Evolutionary conservation across 2,329 filamentous ascomycete genomes (phyloP).

Genomic region (Fusarium sublunatum): DNA sequence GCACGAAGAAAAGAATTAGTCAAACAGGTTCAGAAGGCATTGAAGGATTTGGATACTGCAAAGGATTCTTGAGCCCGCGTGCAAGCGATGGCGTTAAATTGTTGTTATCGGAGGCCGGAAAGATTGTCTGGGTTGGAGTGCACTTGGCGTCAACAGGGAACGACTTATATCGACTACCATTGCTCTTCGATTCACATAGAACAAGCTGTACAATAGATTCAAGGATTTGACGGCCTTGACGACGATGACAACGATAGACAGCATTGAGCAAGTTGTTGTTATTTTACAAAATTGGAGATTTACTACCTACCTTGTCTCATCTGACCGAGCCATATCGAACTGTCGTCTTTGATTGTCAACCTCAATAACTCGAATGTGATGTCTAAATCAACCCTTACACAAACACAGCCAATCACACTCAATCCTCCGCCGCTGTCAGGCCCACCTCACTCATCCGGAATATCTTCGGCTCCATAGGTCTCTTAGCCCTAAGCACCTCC

Average conservation of each 20-base stretch:
- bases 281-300: constrained; percentile 13
- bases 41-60: constrained; percentile 71
- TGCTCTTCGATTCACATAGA: constrained; percentile 39
- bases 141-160: constrained; percentile 39
- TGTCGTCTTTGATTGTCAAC: not conserved
- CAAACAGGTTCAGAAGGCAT: constrained; percentile 73
- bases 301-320: not conserved
- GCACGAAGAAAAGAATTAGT: constrained; percentile 77
- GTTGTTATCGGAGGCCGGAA: constrained; percentile 18
- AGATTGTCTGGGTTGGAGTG: constrained; percentile 38
- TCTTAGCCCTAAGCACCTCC: constrained; percentile 55
- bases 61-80: constrained; percentile 41
- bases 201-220: constrained; percentile 47
- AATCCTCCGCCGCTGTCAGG: too few relatives aligned
- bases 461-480: constrained; percentile 54
- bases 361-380: not conserved
- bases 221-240: constrained; percentile 36
- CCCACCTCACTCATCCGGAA: constrained; percentile 34
- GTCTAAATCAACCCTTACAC: constrained; percentile 9
- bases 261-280: constrained; percentile 34
- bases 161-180: constrained; percentile 31
- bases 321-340: not conserved
- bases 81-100: constrained; percentile 14
- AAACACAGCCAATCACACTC: constrained; percentile 21
- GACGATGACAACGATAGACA: constrained; percentile 44